Conservation (phyloP, 2,329 filamentous ascomycete genomes). For the Coniella lustricola region DNA sequence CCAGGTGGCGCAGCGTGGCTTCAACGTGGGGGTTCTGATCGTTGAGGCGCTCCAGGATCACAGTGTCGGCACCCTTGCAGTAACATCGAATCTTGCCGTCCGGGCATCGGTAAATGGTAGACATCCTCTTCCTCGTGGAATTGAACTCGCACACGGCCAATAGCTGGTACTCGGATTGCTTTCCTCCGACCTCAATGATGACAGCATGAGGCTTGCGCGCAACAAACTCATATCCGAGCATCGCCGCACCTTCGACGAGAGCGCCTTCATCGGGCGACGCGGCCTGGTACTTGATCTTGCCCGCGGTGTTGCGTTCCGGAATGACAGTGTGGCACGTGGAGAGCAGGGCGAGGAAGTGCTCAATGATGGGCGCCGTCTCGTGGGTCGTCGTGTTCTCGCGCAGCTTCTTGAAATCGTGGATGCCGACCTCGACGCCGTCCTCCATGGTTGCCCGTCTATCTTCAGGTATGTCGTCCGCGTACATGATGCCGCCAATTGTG, state of each 20-base stretch:
- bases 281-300: constrained; percentile 92
- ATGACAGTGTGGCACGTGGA: constrained; percentile 96
- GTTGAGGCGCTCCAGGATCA: constrained; percentile 85
- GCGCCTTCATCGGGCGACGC: constrained; percentile 96
- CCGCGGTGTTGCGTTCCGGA: constrained; percentile 71
- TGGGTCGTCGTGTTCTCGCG: constrained; percentile 59
- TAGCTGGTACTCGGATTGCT: constrained; percentile 76
- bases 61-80: constrained; percentile 94
- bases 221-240: constrained; percentile 81
- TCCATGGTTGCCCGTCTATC: constrained; percentile 75
- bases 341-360: constrained; percentile 83
- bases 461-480: constrained; percentile 85
- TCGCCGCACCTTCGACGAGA: constrained; percentile 83
- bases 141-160: constrained; percentile 99
- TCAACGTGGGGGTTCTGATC: constrained; percentile 82
- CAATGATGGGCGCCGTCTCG: constrained; percentile 42
- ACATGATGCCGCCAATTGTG: constrained; percentile 87
- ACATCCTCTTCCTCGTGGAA: constrained; percentile 96
- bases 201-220: constrained; percentile 86
- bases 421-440: constrained; percentile 69
- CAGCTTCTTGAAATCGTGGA: constrained; percentile 77
- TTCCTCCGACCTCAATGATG: constrained; percentile 68
- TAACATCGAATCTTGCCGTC: constrained; percentile 93
- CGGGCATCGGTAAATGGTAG: constrained; percentile 90
- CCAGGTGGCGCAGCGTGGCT: constrained; percentile 85